Conservation (phyloP, 495 filamentous ascomycete species). For the Bryoglossum gracile region DNA sequence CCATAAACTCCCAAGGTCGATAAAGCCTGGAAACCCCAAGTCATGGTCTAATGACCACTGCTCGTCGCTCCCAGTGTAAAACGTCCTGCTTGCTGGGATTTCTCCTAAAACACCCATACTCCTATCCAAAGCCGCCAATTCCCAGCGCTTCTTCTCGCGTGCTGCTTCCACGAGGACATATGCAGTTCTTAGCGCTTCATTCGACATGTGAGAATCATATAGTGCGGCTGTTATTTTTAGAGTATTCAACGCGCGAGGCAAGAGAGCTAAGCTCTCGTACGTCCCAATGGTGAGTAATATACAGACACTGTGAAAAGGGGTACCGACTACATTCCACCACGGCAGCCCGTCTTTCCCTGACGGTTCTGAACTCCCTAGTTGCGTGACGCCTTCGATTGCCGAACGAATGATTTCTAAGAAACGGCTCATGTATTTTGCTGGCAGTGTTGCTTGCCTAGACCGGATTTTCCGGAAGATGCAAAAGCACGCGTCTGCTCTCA, state of each 20-base stretch:
- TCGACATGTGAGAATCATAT: conserved; percentile 12
- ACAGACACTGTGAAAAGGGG: conserved; percentile 46
- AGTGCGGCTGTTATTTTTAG: conserved; percentile 21
- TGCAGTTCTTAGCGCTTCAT: conserved; percentile 13
- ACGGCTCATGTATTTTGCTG: conserved; percentile 6
- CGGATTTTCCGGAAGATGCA: conserved; percentile 33
- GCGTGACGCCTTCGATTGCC: conserved; percentile 25
- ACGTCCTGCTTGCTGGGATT: neutral
- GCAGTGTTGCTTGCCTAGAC: neutral
- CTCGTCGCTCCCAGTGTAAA: neutral
- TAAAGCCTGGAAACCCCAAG: conserved; percentile 6
- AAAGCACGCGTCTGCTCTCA: conserved; percentile 42
- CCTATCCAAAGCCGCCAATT: conserved; percentile 3
- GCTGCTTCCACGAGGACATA: conserved; percentile 35
- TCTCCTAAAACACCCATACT: conserved; percentile 1
- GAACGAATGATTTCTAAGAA: conserved; percentile 19
- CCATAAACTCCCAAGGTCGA: neutral
- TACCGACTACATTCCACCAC: conserved; percentile 46
- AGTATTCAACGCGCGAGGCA: conserved; percentile 40
- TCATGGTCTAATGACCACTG: conserved; percentile 6
- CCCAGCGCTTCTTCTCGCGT: neutral
- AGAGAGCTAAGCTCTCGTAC: conserved; percentile 33
- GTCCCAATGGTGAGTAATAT: conserved; percentile 44
- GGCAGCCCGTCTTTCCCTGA: conserved; percentile 32
- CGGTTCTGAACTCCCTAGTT: conserved; percentile 28